phyloP scores from a whole-genome alignment of 331 rosid species.

The Phaseolus coccineus region DNA sequence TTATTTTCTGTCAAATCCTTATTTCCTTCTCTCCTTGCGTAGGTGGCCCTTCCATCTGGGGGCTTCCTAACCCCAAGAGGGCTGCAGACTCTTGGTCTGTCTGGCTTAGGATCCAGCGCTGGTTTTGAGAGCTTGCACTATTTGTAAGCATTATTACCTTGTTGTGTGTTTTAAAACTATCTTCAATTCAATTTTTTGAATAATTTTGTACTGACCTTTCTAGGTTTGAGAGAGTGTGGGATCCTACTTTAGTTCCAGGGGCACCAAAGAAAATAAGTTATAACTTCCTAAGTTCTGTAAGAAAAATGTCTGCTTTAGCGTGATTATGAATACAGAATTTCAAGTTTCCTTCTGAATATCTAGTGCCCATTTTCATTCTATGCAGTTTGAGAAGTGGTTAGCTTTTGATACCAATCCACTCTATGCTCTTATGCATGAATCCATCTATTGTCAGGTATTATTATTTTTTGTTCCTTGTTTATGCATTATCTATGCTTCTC shows the following conservation, averaged over 20 bases:
- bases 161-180: conserved; percentile 5
- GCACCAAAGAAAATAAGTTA: conserved; percentile 73
- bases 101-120: conserved; percentile 75
- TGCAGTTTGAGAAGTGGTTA: conserved; percentile 79
- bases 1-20: conserved; percentile 26
- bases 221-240: conserved; percentile 98
- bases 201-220: conserved; percentile 25
- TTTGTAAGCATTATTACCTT: conserved; percentile 58
- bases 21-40: conserved; percentile 39
- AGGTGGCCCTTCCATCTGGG: conserved; percentile 96
- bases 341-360: conserved; percentile 40
- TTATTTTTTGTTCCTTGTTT: conserved; percentile 30
- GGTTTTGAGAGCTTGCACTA: conserved; percentile 96
- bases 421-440: conserved; percentile 78
- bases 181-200: conserved; percentile 25
- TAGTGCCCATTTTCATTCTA: conserved; percentile 39
- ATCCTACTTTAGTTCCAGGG: conserved; percentile 85
- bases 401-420: conserved; percentile 78
- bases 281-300: conserved; percentile 79
- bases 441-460: conserved; percentile 88
- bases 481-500: conserved; percentile 27
- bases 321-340: conserved; percentile 36
- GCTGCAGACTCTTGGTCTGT: conserved; percentile 84
- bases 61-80: conserved; percentile 89
- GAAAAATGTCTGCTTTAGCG: conserved; percentile 45